These are phyloP conservation scores for Fusarium clavum DNA, from an alignment of 2,329 filamentous ascomycete genomes.

Conservation along the genomic window DNA sequence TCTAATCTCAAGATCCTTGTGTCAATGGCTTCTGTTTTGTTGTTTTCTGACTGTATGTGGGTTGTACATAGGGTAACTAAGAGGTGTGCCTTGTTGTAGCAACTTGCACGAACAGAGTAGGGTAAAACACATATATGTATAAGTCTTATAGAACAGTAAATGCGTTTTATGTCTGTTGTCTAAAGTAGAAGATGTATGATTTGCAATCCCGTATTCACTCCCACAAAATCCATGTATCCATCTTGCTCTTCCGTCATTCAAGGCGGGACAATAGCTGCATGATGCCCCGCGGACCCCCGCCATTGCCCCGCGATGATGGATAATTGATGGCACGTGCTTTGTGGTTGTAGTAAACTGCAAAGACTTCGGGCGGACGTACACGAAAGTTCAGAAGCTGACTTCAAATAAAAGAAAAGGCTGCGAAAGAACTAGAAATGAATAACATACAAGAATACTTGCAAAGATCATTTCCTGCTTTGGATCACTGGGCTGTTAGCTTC, in stretches of 20 bases:
- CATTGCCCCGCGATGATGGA: constrained; percentile 2
- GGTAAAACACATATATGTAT: neutral
- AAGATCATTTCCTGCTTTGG: neutral
- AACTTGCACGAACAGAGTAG: neutral
- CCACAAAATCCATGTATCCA: neutral
- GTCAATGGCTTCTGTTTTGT: neutral
- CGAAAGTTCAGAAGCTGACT: neutral
- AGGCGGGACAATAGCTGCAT: neutral
- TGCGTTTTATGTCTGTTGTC: neutral
- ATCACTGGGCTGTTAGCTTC: neutral
- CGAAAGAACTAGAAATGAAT: neutral
- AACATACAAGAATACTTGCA: neutral
- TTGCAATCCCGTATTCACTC: neutral
- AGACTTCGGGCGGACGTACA: neutral
- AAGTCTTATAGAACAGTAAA: neutral
- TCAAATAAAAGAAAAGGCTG: neutral
- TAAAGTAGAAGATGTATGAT: neutral
- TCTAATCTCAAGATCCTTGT: neutral
- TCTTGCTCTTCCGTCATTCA: neutral
- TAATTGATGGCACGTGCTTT: constrained; percentile 1
- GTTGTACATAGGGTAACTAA: neutral
- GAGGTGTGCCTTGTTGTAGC: neutral
- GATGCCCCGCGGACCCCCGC: constrained; percentile 2
- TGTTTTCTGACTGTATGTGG: neutral
- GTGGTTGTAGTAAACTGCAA: neutral